Base-by-base conservation (phyloP, 768 basidiomycete genomes). In the Gymnopilus junonius region DNA sequence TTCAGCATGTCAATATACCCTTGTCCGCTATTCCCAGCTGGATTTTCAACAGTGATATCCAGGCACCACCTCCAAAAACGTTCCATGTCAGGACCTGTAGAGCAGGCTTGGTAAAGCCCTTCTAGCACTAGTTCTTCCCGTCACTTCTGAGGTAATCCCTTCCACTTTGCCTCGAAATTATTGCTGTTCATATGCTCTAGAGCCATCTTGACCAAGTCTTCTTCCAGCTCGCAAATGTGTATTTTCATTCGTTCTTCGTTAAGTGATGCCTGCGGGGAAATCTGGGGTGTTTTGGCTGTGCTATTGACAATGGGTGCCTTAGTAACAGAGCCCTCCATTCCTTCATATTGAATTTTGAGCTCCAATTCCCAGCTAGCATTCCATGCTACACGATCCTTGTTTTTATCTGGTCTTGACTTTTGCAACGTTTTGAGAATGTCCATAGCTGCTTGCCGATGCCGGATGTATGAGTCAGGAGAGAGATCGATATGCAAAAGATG, bases 61-160 rank as follows among this genome's bases (percentile, higher is more conserved):
- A 69, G 69, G 29, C 64, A 72, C 69, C 67, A 64, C 37, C 40
- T 55, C 46, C 71, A 62, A 20, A 63, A 45, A 8, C 37, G 37
- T 35, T 71, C 69, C 57, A 69, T 64, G 23, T 67, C 64, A 1
- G 62, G 64, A 7, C 51, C 59, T 1, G 54, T 62, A 20, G 34
- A 64, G 35, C 62, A 68, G 1, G 61, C 48, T 17, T 61, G 55
- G 27, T 59, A 69, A 4, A 72, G 45, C 5, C 68, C 69, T 27
- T 70, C 61, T 15, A 70, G 57, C 21, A 68, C 54, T 25, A 55
- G 20, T 12, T 62, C 53, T 32, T 51, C 29, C 4, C 57, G 60
- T 8, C 21, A 20, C 45, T 20, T 7, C 45, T 20, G 45, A 6
- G 21, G 17, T 15, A 25, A 51, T 20, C 2, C 27, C 21, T 34